Evolutionary conservation across 2,329 filamentous ascomycete species (phyloP).

Genomic region (Botrytis cinerea): DNA sequence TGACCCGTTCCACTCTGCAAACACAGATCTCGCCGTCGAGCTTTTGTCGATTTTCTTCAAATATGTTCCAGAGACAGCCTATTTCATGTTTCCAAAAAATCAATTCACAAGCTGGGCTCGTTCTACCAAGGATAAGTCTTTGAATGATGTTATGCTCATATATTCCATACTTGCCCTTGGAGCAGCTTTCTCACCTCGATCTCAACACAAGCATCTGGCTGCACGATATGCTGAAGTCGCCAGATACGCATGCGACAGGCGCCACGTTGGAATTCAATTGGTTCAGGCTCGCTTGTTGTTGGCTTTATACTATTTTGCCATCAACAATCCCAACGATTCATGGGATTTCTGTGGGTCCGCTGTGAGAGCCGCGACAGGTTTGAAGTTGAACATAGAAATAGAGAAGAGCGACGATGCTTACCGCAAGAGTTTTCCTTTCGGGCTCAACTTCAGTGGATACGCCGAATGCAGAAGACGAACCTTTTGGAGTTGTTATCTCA

Average conservation of each 20-base stretch:
- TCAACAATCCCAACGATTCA: constrained; percentile 58
- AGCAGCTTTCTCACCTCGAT: constrained; percentile 53
- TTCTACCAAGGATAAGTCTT: constrained; percentile 48
- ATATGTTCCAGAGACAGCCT: constrained; percentile 56
- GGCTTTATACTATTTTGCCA: constrained; percentile 64
- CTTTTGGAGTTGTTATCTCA: constrained; percentile 70
- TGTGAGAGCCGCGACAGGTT: constrained; percentile 57
- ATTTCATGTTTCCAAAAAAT: constrained; percentile 56
- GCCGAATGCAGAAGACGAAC: constrained; percentile 69
- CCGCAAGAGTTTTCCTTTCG: constrained; percentile 53
- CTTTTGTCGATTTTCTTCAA: constrained; percentile 58
- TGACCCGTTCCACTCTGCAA: constrained; percentile 52
- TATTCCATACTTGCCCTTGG: constrained; percentile 61
- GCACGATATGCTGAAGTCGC: constrained; percentile 56
- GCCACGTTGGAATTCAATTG: constrained; percentile 60
- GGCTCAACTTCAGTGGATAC: constrained; percentile 57
- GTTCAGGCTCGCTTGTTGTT: constrained; percentile 69
- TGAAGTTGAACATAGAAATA: constrained; percentile 66
- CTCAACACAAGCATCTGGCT: constrained; percentile 48
- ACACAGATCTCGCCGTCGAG: constrained; percentile 52
- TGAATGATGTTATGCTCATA: constrained; percentile 59
- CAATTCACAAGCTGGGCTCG: constrained; percentile 58
- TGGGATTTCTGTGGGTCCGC: constrained; percentile 66
- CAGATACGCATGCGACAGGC: constrained; percentile 56
- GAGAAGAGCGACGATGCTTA: constrained; percentile 48